These are phyloP conservation scores for Orbilia javanica DNA, from an alignment of 2,329 filamentous ascomycete genomes.

Conservation along the genomic window DNA sequence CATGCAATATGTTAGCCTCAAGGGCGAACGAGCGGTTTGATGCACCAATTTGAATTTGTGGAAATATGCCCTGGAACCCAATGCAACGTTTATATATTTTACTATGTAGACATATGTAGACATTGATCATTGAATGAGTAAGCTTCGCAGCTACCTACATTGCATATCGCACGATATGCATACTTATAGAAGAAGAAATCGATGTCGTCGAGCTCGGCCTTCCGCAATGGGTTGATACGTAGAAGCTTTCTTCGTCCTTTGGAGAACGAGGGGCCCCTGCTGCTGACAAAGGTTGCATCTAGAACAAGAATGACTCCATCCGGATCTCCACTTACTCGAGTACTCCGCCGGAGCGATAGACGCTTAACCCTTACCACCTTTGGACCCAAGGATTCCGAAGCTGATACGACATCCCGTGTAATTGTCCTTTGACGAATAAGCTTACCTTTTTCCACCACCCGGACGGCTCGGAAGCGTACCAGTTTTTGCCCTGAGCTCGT, in stretches of 20 bases:
- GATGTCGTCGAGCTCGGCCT: not conserved
- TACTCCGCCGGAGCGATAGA: not conserved
- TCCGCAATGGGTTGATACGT: not conserved
- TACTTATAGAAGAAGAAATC: not conserved
- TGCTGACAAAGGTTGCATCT: constrained; percentile 23
- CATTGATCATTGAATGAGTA: constrained; percentile 6
- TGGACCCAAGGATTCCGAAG: not conserved
- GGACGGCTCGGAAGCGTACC: constrained; percentile 19
- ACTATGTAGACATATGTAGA: not conserved
- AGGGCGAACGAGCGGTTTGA: not conserved
- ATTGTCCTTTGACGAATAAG: constrained; percentile 11
- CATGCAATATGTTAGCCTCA: not conserved
- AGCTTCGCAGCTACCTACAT: constrained; percentile 1
- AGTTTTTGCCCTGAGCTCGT: not conserved
- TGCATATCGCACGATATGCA: too few species aligned
- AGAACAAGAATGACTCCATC: constrained; percentile 1
- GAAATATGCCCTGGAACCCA: not conserved
- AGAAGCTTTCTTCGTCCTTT: not conserved
- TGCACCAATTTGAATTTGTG: not conserved
- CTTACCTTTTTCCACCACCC: not conserved
- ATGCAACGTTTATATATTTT: not conserved
- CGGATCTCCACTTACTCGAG: too few species aligned
- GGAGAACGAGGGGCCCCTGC: not conserved
- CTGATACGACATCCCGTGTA: not conserved
- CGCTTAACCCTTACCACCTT: not conserved